phyloP scores from a whole-genome alignment of 306 rosid species.

The Leucaena leucocephala region DNA sequence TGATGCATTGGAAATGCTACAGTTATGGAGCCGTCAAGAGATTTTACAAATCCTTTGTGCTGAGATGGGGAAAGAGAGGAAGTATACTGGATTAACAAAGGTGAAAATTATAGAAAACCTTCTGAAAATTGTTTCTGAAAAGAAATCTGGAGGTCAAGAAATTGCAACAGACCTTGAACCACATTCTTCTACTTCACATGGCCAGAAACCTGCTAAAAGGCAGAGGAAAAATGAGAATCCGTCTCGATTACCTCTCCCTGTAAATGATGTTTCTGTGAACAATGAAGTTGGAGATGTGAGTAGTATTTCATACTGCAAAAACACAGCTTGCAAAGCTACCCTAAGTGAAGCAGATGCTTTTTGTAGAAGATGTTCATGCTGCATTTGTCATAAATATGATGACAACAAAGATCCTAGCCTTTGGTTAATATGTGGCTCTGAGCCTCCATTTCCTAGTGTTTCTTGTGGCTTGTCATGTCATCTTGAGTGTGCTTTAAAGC shows the following conservation, averaged over 20 bases:
- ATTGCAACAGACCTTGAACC: slow-evolving; percentile 51
- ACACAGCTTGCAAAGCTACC: slow-evolving; percentile 92
- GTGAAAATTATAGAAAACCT: slow-evolving; percentile 91
- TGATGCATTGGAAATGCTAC: slow-evolving; percentile 86
- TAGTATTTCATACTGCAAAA: slow-evolving; percentile 66
- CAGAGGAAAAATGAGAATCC: slow-evolving; percentile 88
- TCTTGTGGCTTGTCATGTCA: slow-evolving; percentile 98
- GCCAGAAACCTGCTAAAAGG: slow-evolving; percentile 77
- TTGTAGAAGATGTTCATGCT: slow-evolving; percentile 95
- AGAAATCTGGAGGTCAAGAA: slow-evolving; percentile 61
- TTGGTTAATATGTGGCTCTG: slow-evolving; percentile 92
- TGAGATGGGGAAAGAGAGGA: slow-evolving; percentile 99
- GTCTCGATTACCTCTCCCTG: slow-evolving; percentile 61
- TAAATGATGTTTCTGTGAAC: slow-evolving; percentile 45
- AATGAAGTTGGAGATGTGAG: slow-evolving; percentile 48
- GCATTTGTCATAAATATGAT: slow-evolving; percentile 87
- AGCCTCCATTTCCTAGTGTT: slow-evolving; percentile 74
- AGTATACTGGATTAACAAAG: slow-evolving; percentile 95
- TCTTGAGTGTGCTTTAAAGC: slow-evolving; percentile 94
- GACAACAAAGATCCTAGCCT: slow-evolving; percentile 99
- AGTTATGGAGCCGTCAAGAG: slow-evolving; percentile 98
- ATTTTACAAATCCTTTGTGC: slow-evolving; percentile 90
- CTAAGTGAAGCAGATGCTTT: slow-evolving; percentile 62
- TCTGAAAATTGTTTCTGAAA: slow-evolving; percentile 86
- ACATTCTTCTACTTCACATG: slow-evolving; percentile 58